Evolutionary conservation across 805 yeast species (phyloP), one percentile per base, ranked within the genome.

Genomic region (Crinitomyces ghanaensis): DNA sequence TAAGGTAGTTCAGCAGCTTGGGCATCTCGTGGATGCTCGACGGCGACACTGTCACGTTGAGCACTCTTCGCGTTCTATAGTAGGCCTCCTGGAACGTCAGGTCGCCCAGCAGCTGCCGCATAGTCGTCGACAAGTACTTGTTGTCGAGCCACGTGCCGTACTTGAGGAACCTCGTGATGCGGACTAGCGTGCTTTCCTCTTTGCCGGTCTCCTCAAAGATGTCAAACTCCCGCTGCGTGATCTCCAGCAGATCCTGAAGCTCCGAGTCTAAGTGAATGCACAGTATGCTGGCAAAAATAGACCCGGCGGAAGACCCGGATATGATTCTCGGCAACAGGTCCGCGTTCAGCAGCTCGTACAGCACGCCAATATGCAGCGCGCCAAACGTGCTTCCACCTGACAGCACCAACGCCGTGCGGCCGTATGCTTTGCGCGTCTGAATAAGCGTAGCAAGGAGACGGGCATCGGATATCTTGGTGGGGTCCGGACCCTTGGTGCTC

Each of bases 311-410:
- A 9, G 94, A 80, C 1, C 99, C 98, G 30, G 94, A 80, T 11
- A 91, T 73, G 23, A 91, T 81, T 31, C 80, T 68, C 0, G 99
- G 99, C 16, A 88, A 60, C 15, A 85, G 60, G 34, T 78, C 75
- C 33, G 70, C 67, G 44, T 83, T 91, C 26, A 78, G 58, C 19
- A 91, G 63, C 2, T 91, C 80, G 4, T 83, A 74, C 29, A 88
- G 59, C 0, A 91, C 95, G 1, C 99, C 99, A 37, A 85, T 80
- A 44, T 88, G 97, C 40, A 86, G 74, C 32, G 88, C 59, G 0
- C 97, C 98, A 60, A 88, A 81, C 4, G 94, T 81, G 2, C 94
- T 85, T 2, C 99, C 99, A 2, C 99, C 99, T 30, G 93, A 78
- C 34, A 91, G 66, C n/a, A 93, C 84, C 18, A 91, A 61, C 0